Conservation (phyloP, 768 basidiomycete species). For the Hortiboletus flavorubellus region DNA sequence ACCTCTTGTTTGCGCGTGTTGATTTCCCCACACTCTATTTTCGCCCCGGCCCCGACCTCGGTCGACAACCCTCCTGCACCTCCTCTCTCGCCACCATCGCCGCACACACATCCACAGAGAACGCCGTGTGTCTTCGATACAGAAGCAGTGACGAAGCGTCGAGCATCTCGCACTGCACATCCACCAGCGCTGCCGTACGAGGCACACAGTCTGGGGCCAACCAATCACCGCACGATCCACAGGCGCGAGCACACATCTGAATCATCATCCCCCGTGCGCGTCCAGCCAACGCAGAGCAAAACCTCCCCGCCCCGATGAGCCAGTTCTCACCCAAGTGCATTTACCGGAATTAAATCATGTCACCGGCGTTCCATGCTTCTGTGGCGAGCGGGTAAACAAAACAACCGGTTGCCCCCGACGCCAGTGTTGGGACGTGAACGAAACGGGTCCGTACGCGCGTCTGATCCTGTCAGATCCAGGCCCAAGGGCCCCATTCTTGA, state of each 20-base stretch:
- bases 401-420: neutral
- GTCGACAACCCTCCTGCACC: conserved; percentile 1
- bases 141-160: no score
- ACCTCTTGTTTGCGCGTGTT: conserved; percentile 13
- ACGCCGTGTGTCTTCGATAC: no score
- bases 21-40: conserved; percentile 25
- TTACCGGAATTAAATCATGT: neutral
- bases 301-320: conserved; percentile 2
- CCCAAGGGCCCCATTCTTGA: neutral
- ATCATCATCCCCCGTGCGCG: no score
- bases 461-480: neutral
- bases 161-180: no score
- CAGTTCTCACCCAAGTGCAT: neutral
- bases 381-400: conserved; percentile 2
- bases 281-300: no score
- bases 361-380: neutral
- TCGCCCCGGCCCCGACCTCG: conserved; percentile 14
- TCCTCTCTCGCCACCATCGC: no score
- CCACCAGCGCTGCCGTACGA: neutral
- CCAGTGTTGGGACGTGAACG: neutral
- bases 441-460: neutral
- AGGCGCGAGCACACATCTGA: neutral
- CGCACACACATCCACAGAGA: no score
- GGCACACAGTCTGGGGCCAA: neutral
- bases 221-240: neutral